A percentile compares a stretch with the other conserved stretches of the same genome.
These are phyloP conservation scores for Fomitopsis pinicola DNA, from an alignment of 1,284 basidiomycete genomes.

Conservation along the genomic window DNA sequence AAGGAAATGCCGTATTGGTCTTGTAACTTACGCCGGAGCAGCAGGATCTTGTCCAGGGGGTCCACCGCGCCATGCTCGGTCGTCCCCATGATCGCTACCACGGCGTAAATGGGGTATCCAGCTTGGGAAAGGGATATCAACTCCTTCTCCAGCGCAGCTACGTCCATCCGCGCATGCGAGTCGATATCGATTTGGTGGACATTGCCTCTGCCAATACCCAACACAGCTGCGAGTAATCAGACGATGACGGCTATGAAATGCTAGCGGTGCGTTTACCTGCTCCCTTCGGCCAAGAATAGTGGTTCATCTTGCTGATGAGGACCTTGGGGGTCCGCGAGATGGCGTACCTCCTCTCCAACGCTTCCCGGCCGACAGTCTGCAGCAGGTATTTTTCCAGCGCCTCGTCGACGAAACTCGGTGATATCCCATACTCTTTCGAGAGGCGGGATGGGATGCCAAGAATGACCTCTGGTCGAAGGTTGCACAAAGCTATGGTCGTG, in stretches of 20 bases:
- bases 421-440: slow-evolving; percentile 25
- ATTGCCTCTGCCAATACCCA: slow-evolving; percentile 40
- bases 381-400: slow-evolving; percentile 29
- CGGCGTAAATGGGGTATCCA: slow-evolving; percentile 31
- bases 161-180: slow-evolving; percentile 33
- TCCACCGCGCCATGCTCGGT: slow-evolving; percentile 44
- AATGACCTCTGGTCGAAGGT: slow-evolving; percentile 23
- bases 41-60: slow-evolving; percentile 36
- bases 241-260: neutral
- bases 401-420: slow-evolving; percentile 19
- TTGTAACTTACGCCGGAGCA: slow-evolving; percentile 30
- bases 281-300: slow-evolving; percentile 49
- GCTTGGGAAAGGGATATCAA: slow-evolving; percentile 29
- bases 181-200: slow-evolving; percentile 34
- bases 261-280: slow-evolving; percentile 28
- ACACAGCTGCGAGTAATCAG: slow-evolving; percentile 28
- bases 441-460: slow-evolving; percentile 28
- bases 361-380: slow-evolving; percentile 34
- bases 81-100: slow-evolving; percentile 41
- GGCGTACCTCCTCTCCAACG: slow-evolving; percentile 23
- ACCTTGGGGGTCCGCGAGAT: slow-evolving; percentile 23
- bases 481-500: slow-evolving; percentile 30
- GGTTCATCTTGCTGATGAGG: slow-evolving; percentile 31
- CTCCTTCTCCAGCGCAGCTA: slow-evolving; percentile 20
- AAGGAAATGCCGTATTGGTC: slow-evolving; percentile 32